phyloP scores from a whole-genome alignment of 495 filamentous ascomycete species.

The Aspergillus heteromorphus region DNA sequence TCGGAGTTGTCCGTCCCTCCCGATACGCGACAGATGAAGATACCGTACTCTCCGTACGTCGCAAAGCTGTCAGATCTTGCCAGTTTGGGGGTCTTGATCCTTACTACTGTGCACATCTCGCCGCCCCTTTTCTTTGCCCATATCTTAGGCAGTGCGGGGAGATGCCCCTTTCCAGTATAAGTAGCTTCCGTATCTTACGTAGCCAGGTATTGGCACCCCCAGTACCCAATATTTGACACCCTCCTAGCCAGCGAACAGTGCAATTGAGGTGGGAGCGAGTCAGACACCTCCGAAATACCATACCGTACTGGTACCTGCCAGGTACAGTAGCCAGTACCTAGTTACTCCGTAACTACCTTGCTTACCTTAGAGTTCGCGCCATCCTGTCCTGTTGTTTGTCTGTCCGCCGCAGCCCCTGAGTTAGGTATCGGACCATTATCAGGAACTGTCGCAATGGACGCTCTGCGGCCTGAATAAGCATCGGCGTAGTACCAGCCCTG shows the following conservation, averaged over 20 bases:
- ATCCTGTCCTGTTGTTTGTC: background rate
- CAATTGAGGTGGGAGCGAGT: no score
- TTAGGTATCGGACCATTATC: background rate
- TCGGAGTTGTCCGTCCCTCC: background rate
- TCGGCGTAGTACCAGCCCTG: background rate
- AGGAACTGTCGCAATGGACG: background rate
- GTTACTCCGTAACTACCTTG: no score
- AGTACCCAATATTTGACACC: background rate
- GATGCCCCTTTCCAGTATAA: background rate
- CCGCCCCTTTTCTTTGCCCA: background rate
- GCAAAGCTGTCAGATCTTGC: background rate
- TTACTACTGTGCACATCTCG: background rate
- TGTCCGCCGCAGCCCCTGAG: constrained; percentile 3
- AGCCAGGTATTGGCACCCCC: background rate
- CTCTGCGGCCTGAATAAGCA: background rate
- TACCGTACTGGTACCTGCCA: background rate
- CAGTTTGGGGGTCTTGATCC: background rate
- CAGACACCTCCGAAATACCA: no score
- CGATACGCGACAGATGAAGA: background rate
- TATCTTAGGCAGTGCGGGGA: background rate
- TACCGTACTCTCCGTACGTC: background rate
- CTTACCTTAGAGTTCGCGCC: background rate
- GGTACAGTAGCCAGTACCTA: no score
- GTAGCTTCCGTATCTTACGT: background rate
- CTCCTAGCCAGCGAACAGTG: no score